A percentile compares a stretch with the other conserved stretches of the same genome.
These are phyloP conservation scores for Hordeum marinum DNA, from an alignment of 176 grass and related monocot genomes.

Conservation along the genomic window DNA sequence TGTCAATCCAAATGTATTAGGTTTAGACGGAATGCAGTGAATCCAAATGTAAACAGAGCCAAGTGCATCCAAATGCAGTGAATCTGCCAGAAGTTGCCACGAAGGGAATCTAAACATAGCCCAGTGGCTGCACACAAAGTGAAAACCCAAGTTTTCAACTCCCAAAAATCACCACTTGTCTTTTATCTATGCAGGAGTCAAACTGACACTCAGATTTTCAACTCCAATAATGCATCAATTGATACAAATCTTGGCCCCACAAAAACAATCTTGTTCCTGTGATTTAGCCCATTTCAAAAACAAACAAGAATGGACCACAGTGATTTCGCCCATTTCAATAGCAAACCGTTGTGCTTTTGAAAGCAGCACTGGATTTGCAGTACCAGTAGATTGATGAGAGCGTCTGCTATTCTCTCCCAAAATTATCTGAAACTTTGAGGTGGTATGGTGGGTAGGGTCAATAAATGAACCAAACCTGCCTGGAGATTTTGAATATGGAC, in stretches of 20 bases:
- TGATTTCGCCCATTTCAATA: neutral
- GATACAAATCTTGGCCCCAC: too few relatives aligned
- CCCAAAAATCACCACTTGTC: neutral
- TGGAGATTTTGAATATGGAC: neutral
- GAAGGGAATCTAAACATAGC: neutral
- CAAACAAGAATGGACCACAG: neutral
- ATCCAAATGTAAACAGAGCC: neutral
- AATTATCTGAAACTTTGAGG: neutral
- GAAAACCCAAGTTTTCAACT: neutral
- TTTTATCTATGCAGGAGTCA: neutral
- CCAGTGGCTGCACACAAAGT: neutral
- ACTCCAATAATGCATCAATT: too few relatives aligned
- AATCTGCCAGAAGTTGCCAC: neutral
- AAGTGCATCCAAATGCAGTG: neutral
- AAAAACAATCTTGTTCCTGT: too few relatives aligned
- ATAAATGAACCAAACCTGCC: slow-evolving; percentile 9
- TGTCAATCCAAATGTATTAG: too few relatives aligned
- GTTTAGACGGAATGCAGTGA: too few relatives aligned
- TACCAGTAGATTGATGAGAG: neutral
- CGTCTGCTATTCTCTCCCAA: neutral
- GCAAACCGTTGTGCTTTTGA: slow-evolving; percentile 16
- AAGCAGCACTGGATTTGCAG: too few relatives aligned
- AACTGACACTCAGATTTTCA: neutral
- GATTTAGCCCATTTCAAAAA: too few relatives aligned
- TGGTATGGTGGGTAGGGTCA: neutral